Conservation (phyloP, 2,329 filamentous ascomycete genomes). For the Aspergillus uvarum region DNA sequence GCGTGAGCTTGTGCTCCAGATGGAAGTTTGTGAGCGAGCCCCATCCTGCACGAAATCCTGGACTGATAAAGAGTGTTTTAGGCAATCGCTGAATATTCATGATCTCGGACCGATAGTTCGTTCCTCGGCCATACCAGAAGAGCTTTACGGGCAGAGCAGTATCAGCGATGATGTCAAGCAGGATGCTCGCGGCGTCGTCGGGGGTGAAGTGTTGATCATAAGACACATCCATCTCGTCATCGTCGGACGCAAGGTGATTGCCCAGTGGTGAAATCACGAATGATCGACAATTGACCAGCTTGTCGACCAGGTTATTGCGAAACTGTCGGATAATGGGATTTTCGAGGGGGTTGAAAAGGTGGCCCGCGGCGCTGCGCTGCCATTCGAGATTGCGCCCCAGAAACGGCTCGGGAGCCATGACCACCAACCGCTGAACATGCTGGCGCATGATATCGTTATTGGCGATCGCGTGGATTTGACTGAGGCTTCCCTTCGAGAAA, state of each 20-base stretch:
- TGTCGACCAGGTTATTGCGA: conserved; percentile 6
- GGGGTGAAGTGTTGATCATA: conserved; percentile 6
- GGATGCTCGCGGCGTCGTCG: conserved; percentile 11
- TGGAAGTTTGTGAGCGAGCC: conserved; percentile 9
- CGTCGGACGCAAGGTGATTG: neutral
- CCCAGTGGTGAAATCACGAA: conserved; percentile 11
- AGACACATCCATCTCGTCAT: neutral
- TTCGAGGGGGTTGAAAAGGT: conserved; percentile 5
- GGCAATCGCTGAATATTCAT: conserved; percentile 13
- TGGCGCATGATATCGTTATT: conserved; percentile 9
- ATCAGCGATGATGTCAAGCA: conserved; percentile 11
- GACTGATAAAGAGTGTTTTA: conserved; percentile 8
- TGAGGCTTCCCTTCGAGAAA: conserved; percentile 11
- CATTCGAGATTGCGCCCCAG: conserved; percentile 10
- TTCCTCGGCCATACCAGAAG: conserved; percentile 15
- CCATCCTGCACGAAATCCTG: conserved; percentile 10
- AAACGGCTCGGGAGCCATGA: conserved; percentile 13
- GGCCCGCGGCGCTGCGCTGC: conserved; percentile 11
- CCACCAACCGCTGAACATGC: conserved; percentile 13
- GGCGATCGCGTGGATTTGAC: conserved; percentile 14
- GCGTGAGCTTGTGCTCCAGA: conserved; percentile 13
- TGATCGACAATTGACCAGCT: conserved; percentile 10
- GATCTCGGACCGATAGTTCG: conserved; percentile 9
- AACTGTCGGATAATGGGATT: conserved; percentile 10
- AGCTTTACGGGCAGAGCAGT: conserved; percentile 9